Evolutionary conservation across 1,284 basidiomycete genomes (phyloP).

Genomic region (Rhodotorula sp.): DNA sequence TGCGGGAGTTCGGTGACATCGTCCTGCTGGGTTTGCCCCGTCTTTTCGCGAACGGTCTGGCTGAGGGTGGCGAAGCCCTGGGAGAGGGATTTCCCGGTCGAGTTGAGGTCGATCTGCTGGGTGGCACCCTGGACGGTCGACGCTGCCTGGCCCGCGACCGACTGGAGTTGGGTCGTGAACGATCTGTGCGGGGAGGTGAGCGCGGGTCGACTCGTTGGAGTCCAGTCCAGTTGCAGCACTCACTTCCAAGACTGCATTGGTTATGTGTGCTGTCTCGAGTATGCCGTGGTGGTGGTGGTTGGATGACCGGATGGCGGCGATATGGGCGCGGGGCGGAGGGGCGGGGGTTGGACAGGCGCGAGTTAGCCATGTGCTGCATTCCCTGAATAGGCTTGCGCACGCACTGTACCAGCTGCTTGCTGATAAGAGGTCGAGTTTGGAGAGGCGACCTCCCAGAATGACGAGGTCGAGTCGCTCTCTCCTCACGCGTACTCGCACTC

Average conservation of each 20-base stretch:
- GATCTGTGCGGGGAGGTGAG: background rate
- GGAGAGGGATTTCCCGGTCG: slow-evolving; percentile 36
- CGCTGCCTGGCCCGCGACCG: slow-evolving; percentile 30
- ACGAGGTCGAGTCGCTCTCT: background rate
- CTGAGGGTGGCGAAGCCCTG: slow-evolving; percentile 36
- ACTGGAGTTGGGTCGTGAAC: slow-evolving; percentile 7
- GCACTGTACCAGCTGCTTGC: no score
- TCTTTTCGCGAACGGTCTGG: slow-evolving; percentile 62
- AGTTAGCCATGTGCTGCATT: no score
- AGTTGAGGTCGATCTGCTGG: slow-evolving; percentile 37
- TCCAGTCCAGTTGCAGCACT: no score
- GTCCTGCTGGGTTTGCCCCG: slow-evolving; percentile 82
- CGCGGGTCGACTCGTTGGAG: no score
- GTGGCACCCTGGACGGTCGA: slow-evolving; percentile 28
- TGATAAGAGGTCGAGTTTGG: background rate
- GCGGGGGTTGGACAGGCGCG: background rate
- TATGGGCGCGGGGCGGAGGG: background rate
- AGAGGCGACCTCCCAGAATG: background rate
- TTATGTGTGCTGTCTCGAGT: background rate
- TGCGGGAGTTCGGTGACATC: slow-evolving; percentile 95
- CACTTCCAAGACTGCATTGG: slow-evolving; percentile 3
- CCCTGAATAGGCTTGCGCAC: no score
- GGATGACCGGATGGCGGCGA: background rate
- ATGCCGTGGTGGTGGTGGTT: background rate
- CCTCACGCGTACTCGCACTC: no score